Base-by-base conservation (phyloP, 768 basidiomycete species). In the Tulasnella sp. region DNA sequence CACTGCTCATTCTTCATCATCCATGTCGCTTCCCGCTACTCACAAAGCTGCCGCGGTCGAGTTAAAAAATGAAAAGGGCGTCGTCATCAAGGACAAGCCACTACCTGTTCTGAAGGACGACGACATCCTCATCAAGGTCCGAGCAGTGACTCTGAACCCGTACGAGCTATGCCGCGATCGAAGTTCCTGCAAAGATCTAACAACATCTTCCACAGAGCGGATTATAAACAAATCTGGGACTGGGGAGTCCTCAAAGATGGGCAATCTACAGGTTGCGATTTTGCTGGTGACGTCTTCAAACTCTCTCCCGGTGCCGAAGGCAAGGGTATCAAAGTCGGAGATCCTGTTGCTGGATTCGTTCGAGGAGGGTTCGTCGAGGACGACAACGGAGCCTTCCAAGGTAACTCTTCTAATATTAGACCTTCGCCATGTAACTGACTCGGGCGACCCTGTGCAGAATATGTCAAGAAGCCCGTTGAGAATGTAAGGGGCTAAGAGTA, bases 271-370 rank as follows among this genome's bases (percentile, higher is more conserved):
- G 80, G 80, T 14, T 77, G 74, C 52, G 79, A 79, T 54, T 80
- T 80, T 75, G 78, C 79, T 25, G 80, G 80, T 22, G 80, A 79
- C 68, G 74, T 79, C 45, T 78, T 75, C 14, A 75, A 80, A n/a
- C 38, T 79, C 42, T 79, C 79, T 4, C 71, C 40, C 8, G 72
- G 78, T 17, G 80, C 77, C n/a, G 64, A 71, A 31, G 71, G 42
- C 31, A 79, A 78, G 58, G 79, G 80, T 15, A 29, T 78, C 52
- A 72, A 76, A 29, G 78, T 79, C 29, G 80, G 80, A 31, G 80
- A 80, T 72, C 42, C 75, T 2, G 80, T 79, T 22, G 78, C 79
- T 22, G 79, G 80, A 17, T 80, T 76, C 67, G 64, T 78, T 31
- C 70, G 78, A 3, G 80, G 78, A 17, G 79, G 78, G 11, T 74